phyloP scores from a whole-genome alignment of 345 rosid species.

The Isatis tinctoria region DNA sequence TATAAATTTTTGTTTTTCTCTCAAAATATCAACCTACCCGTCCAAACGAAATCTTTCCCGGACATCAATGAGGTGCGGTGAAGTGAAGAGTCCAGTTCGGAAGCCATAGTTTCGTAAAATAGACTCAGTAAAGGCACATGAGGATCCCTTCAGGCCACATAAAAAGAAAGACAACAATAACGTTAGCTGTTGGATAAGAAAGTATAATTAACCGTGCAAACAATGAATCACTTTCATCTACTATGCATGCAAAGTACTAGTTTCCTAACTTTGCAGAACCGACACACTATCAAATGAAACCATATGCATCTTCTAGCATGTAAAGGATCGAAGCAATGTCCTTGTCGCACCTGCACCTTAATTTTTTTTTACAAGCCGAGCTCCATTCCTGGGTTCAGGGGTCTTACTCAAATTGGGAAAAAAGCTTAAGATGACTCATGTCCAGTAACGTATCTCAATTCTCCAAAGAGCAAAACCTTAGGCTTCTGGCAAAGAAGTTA shows the following conservation, averaged over 20 bases:
- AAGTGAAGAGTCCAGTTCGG: constrained; percentile 90
- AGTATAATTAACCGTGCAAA: not conserved
- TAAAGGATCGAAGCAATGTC: constrained; percentile 6
- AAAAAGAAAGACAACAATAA: not conserved
- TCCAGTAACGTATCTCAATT: constrained; percentile 21
- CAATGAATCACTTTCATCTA: not conserved
- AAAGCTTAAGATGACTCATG: constrained; percentile 8
- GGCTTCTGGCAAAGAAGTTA: constrained; percentile 13
- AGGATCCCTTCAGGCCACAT: constrained; percentile 63
- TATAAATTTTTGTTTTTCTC: not conserved
- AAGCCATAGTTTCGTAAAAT: constrained; percentile 80
- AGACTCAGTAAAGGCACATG: constrained; percentile 91
- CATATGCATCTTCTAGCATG: not conserved
- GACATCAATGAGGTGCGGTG: constrained; percentile 95
- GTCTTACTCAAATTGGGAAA: not conserved
- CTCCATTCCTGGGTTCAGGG: not conserved
- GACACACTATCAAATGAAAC: constrained; percentile 1
- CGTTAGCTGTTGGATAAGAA: not conserved
- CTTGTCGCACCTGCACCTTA: constrained; percentile 13
- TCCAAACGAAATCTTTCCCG: constrained; percentile 90
- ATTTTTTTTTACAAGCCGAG: not conserved
- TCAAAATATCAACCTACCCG: constrained; percentile 42
- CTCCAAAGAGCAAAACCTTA: constrained; percentile 4
- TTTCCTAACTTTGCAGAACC: not conserved
- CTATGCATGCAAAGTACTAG: not conserved